phyloP scores from a whole-genome alignment of 148 eudicot genomes.

The Heliosperma pusillum region DNA sequence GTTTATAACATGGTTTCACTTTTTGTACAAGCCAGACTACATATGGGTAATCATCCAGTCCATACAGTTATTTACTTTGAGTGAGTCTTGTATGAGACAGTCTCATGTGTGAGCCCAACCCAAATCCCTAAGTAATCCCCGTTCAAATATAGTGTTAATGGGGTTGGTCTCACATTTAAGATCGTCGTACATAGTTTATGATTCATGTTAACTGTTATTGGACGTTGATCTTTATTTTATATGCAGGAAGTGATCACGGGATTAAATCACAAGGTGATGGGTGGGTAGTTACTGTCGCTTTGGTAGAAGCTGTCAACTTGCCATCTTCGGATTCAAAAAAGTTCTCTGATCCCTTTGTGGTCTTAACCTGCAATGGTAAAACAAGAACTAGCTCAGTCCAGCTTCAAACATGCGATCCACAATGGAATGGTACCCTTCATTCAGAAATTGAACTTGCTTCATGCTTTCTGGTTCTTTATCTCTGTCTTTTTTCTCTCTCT shows the following conservation, averaged over 20 bases:
- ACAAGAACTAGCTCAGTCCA: slow-evolving; percentile 87
- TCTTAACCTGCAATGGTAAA: slow-evolving; percentile 81
- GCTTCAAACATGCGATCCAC: slow-evolving; percentile 83
- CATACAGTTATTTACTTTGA: neutral
- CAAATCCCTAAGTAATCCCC: neutral
- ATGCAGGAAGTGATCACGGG: slow-evolving; percentile 79
- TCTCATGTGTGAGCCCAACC: neutral
- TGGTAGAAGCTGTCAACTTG: slow-evolving; percentile 69
- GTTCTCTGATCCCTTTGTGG: slow-evolving; percentile 75
- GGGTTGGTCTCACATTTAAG: neutral
- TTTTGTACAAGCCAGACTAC: slow-evolving; percentile 72
- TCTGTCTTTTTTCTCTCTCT: neutral
- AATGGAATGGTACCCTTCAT: slow-evolving; percentile 70
- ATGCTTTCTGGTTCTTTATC: slow-evolving; percentile 3
- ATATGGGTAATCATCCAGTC: slow-evolving; percentile 45
- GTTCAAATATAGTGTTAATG: neutral
- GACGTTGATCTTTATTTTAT: neutral
- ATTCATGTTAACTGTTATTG: neutral
- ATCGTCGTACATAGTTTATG: neutral
- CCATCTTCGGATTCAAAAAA: slow-evolving; percentile 44
- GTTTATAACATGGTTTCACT: slow-evolving; percentile 63
- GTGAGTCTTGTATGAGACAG: neutral
- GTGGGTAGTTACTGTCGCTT: slow-evolving; percentile 81
- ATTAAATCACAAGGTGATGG: slow-evolving; percentile 90
- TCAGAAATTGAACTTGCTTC: neutral